These are phyloP conservation scores for Colletotrichum tropicale DNA, from an alignment of 2,329 filamentous ascomycete species.

Conservation along the genomic window DNA sequence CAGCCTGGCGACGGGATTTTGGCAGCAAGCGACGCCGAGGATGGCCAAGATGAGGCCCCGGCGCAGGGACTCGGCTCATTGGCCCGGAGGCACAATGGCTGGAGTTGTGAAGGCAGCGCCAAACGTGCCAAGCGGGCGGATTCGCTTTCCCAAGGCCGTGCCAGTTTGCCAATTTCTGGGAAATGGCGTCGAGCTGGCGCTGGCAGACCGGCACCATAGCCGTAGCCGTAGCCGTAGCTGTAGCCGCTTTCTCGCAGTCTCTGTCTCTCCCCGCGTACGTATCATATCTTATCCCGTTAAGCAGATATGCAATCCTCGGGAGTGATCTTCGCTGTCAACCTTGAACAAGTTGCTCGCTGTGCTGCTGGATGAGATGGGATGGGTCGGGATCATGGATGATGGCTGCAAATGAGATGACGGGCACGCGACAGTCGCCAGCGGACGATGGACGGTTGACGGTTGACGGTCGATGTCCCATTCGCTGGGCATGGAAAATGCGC, in stretches of 20 bases:
- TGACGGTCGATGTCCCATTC: background rate
- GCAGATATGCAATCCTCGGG: background rate
- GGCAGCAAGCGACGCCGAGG: background rate
- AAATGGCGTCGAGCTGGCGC: background rate
- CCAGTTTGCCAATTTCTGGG: background rate
- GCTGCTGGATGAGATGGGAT: background rate
- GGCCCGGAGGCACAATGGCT: background rate
- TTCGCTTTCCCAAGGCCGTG: background rate
- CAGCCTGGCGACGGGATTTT: background rate
- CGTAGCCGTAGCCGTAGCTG: background rate
- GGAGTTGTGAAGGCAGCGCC: background rate
- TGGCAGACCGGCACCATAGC: background rate
- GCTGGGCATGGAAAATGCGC: background rate
- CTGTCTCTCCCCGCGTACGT: background rate
- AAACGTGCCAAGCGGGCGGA: slow-evolving; percentile 4
- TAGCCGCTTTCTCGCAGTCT: background rate
- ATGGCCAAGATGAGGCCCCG: slow-evolving; percentile 2
- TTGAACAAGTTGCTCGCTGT: background rate
- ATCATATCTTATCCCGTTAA: background rate
- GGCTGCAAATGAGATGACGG: background rate
- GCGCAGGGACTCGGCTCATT: background rate
- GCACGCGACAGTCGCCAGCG: slow-evolving; percentile 3
- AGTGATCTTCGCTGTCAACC: background rate
- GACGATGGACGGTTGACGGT: background rate
- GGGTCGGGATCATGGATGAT: background rate